These are phyloP conservation scores for Daldinia eschscholtzii DNA, from an alignment of 2,329 filamentous ascomycete species.

Conservation along the genomic window DNA sequence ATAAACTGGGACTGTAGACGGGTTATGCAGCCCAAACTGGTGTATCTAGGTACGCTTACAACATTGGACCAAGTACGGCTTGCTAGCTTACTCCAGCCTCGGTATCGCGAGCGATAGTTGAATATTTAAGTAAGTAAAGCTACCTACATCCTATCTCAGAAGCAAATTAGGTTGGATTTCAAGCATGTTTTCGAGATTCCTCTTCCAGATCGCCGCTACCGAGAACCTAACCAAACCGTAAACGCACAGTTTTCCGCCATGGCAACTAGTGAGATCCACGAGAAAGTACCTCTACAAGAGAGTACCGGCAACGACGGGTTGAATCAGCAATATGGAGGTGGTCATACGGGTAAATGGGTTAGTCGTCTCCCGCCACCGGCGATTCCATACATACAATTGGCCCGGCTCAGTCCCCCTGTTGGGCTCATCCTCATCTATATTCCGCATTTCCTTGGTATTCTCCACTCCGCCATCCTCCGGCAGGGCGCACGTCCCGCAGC, in stretches of 20 bases:
- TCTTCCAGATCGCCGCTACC: neutral
- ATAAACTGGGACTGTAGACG: slow-evolving; percentile 11
- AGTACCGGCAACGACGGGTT: slow-evolving; percentile 1
- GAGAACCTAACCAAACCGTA: neutral
- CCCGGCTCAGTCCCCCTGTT: slow-evolving; percentile 50
- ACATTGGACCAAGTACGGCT: slow-evolving; percentile 2
- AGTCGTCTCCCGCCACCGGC: slow-evolving; percentile 47
- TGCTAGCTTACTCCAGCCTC: neutral
- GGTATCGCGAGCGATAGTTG: neutral
- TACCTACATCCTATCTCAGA: neutral
- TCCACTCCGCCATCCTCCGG: slow-evolving; percentile 43
- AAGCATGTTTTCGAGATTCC: slow-evolving; percentile 3
- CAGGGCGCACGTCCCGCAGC: slow-evolving; percentile 9
- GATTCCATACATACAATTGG: slow-evolving; percentile 52
- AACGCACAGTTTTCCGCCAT: neutral
- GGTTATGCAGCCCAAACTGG: neutral
- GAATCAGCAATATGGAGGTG: slow-evolving; percentile 3
- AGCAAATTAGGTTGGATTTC: neutral
- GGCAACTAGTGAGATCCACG: slow-evolving; percentile 2
- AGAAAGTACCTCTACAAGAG: slow-evolving; percentile 9
- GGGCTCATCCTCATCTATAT: slow-evolving; percentile 51
- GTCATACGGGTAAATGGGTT: slow-evolving; percentile 45
- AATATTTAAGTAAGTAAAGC: slow-evolving; percentile 12
- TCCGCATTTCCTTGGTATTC: slow-evolving; percentile 50
- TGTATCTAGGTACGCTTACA: neutral